Evolutionary conservation across 2,329 filamentous ascomycete species (phyloP), one percentile per base, ranked within the genome.

Genomic region (Alternaria triticina): DNA sequence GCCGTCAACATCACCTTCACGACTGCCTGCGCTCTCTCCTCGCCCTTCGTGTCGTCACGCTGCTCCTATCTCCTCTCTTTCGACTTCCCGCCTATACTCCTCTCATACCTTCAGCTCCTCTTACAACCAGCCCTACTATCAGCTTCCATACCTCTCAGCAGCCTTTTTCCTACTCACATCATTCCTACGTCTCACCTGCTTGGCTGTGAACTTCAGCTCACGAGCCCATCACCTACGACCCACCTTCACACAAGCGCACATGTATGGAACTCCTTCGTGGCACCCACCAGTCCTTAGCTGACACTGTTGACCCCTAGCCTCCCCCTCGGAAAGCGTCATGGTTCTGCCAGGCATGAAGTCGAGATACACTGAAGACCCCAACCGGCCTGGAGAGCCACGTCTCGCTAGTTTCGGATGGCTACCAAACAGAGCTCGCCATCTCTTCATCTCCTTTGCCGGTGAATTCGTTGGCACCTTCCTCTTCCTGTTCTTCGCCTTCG

Each of bases 381-480:
- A 68, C 27, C 73, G 61, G 23, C 74, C 67, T 54, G 74, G 75
- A 33, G 81, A 83, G 70, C 76, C 71, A 47, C 81, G 81, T 20
- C 59, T 83, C 4, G 73, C 75, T 17, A 77, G 78, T 54, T 72
- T 82, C 52, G 74, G 76, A 67, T 83, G 82, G 77, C 74, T 85
- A 52, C 81, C 83, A 6, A 83, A 84, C 68, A 73, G 70, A 58
- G 54, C 70, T 46, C 77, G 78, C 61, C 81, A 83, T 69, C 75
- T 84, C 59, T 71, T 84, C 68, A 77, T 85, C 62, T 81, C 82
- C 59, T 82, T 82, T 76, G 60, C 82, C 17, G 83, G 83, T 22
- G 80, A 82, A 47, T 77, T 80, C 47, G 71, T 80, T 5, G 80
- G 80, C 43, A 82, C 80, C 1, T 79, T 75, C 40, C 66, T 81